phyloP scores from a whole-genome alignment of 805 yeast species.

The Candida awuae region DNA sequence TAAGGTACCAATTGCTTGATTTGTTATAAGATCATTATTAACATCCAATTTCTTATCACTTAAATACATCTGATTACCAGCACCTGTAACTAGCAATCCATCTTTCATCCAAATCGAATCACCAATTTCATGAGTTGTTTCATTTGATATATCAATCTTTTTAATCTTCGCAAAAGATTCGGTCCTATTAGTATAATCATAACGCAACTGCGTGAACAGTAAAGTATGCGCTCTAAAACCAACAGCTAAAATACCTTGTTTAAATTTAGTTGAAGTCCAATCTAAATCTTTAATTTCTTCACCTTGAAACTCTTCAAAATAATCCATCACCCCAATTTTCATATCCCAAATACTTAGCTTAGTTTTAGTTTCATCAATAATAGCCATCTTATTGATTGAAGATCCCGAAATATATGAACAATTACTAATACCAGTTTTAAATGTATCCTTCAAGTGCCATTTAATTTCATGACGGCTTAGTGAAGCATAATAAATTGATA shows the following conservation, averaged over 20 bases:
- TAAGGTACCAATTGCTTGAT: conserved; percentile 49
- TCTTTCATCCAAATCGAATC: conserved; percentile 82
- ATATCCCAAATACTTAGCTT: conserved; percentile 75
- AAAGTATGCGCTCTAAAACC: conserved; percentile 62
- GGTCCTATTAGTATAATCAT: conserved; percentile 75
- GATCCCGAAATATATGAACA: conserved; percentile 62
- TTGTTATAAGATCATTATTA: conserved; percentile 39
- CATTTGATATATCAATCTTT: conserved; percentile 58
- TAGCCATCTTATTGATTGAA: conserved; percentile 65
- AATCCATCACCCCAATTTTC: conserved; percentile 58
- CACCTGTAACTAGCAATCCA: conserved; percentile 73
- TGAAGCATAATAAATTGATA: conserved; percentile 40
- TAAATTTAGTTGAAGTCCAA: conserved; percentile 68
- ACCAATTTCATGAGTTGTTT: conserved; percentile 75
- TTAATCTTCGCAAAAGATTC: conserved; percentile 76
- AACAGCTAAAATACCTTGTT: conserved; percentile 69
- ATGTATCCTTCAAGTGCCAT: conserved; percentile 46
- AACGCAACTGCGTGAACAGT: conserved; percentile 73
- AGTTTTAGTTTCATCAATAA: conserved; percentile 48
- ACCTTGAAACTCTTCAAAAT: conserved; percentile 35
- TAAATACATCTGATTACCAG: conserved; percentile 84
- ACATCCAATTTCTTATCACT: conserved; percentile 64
- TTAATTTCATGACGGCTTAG: conserved; percentile 24
- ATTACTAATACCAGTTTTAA: conserved; percentile 48
- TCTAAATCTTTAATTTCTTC: conserved; percentile 59